A percentile compares a stretch with the other conserved stretches of the same genome.
Conservation (phyloP, 73 alveolate species). For the Paramecium biaurelia region DNA sequence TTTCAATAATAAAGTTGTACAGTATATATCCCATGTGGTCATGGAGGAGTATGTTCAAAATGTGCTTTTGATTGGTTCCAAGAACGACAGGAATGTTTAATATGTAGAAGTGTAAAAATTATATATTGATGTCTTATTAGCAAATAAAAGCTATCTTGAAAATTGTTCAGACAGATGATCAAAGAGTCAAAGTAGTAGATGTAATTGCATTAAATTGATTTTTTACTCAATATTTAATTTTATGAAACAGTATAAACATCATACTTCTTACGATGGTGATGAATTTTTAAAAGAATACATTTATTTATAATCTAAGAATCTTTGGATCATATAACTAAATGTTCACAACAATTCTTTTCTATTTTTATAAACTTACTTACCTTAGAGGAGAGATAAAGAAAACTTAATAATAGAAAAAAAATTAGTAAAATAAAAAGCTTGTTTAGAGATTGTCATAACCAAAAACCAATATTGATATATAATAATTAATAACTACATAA, state of each 20-base stretch:
- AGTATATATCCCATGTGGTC: background rate
- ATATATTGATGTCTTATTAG: background rate
- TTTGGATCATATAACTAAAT: too few relatives aligned
- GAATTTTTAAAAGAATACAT: too few relatives aligned
- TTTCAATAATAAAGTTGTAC: background rate
- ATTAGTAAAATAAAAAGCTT: too few relatives aligned
- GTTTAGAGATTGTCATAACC: background rate
- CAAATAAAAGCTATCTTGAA: background rate
- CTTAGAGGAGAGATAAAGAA: too few relatives aligned
- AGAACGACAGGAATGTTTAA: background rate
- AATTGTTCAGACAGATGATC: background rate
- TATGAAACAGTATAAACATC: too few relatives aligned
- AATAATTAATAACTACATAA: background rate
- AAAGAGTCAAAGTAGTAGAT: background rate
- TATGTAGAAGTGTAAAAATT: background rate
- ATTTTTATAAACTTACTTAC: too few relatives aligned
- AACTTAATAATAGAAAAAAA: too few relatives aligned
- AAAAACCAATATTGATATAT: background rate
- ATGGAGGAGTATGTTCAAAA: background rate
- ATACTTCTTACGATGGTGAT: background rate
- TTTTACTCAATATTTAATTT: background rate
- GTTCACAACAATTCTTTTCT: too few relatives aligned
- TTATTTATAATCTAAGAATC: too few relatives aligned
- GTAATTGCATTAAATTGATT: background rate
- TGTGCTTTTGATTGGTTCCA: constrained; percentile 1